Base-by-base conservation (phyloP, 768 basidiomycete genomes). In the Tephrocybe sp. region DNA sequence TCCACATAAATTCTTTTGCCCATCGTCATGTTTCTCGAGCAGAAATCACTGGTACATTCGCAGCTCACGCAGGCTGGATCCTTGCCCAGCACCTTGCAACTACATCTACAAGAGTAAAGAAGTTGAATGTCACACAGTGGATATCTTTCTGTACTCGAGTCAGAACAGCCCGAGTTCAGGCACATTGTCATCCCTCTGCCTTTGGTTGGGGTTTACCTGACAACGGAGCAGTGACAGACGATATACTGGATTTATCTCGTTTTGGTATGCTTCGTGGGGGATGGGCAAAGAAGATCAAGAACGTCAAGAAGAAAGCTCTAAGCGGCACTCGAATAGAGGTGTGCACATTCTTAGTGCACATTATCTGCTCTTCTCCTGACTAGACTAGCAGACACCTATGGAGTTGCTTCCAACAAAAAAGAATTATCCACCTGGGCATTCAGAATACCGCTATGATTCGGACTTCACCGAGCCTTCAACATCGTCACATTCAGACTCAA, bases 381-480 rank as follows among this genome's bases (percentile, higher is more conserved):
- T 14, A 7, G 17, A 13, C 9, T 14, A 7, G 7, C 16, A 42
- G 41, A 50, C 13, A 23, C 10, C 20, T 35, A 19, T 8, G 34
- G n/a, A 19, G 17, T 7, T 30, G 14, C 40, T n/a, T 39, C 33
- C 42, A 31, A 42, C 34, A 22, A 16, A 39, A 17, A 17, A 12
- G 42, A n/a, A 17, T 13, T 39, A 34, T 45, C 34, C 8, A 26
- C 43, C 14, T 43, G 26, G 26, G 26, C 26, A 26, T 26, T 26
- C 26, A 7, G n/a, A 59, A 41, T 68, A 60, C 48, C 59, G 61
- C 10, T 84, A 84, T 54, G 80, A 79, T 59, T 72, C 78, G 0
- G 83, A 85, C 58, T 85, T 84, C 60, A 79, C 78, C 10, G 74
- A 76, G n/a, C 59, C 63, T 6, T 81, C 81, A 4, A 74, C 77